Base-by-base conservation (phyloP, 2,329 filamentous ascomycete species). In the Aspergillus udagawae region DNA sequence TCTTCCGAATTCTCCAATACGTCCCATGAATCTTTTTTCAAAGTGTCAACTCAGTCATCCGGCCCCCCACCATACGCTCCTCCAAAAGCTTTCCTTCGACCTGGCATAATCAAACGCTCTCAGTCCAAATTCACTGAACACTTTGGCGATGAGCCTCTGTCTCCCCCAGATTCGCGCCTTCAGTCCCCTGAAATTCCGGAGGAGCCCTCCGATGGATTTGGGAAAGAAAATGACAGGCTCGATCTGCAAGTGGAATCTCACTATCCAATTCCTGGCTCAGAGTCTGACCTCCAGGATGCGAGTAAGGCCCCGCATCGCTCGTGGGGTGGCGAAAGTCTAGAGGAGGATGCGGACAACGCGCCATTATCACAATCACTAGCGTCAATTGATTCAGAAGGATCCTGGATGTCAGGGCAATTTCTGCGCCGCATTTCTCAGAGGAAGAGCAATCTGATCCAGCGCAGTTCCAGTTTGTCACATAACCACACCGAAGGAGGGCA, bases 121-220 rank as follows among this genome's bases (percentile, higher is more conserved):
- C 87, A 90, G 74, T 97, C 92, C 41, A 92, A 91, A 55, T 97
- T 97, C 77, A 85, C 90, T 51, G 93, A 97, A 76, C 92, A 97
- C 68, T 81, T 97, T 12, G 92, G 92, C 3, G 93, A 97, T 69
- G 82, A 91, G 52, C 89, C 91, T 1, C 74, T 92, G 12, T 94
- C 92, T n/a, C 91, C 91, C 9, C 90, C 92, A 8, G 88, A 91
- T 60, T 95, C 92, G 0, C 83, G 89, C 27, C 78, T 92, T 27
- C 88, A 91, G 60, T 92, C 91, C 0, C 90, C 90, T 1, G 90
- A 92, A 65, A 83, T 80, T 10, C 83, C 71, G 7, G 72, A 75
- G 52, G 67, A 70, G 42, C 65, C 64, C 7, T 59, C 57, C 12
- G 60, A 60, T 61, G 38, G 49, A 25, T 42, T 56, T 3, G 42